Percentiles rank a stretch among this genome's conserved stretches.
phyloP scores from a whole-genome alignment of 352 stramenopile genomes.

The Pythium sukuiense region DNA sequence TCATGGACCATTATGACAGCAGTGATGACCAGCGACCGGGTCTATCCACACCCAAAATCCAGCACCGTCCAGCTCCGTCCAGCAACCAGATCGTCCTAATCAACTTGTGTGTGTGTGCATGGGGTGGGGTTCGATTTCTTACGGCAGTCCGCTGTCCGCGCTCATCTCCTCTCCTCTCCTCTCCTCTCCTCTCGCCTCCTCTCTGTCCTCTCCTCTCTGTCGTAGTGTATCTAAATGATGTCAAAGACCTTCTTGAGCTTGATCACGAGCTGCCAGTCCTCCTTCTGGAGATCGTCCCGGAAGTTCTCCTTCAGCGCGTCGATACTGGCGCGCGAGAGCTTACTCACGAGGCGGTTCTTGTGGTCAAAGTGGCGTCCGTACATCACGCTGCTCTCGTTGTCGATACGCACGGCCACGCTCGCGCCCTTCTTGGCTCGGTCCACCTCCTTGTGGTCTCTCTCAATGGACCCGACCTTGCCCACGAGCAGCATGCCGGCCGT shows the following conservation, averaged over 20 bases:
- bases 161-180: neutral
- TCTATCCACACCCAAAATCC: too few relatives aligned
- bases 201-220: too few relatives aligned
- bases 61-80: too few relatives aligned
- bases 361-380: slow-evolving; percentile 98
- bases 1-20: too few relatives aligned
- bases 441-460: slow-evolving; percentile 96
- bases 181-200: neutral
- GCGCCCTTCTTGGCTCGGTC: slow-evolving; percentile 93
- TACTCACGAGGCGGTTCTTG: slow-evolving; percentile 85
- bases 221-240: slow-evolving; percentile 87
- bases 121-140: neutral
- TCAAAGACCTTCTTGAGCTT: slow-evolving; percentile 99
- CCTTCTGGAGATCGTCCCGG: slow-evolving; percentile 97
- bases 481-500: slow-evolving; percentile 82
- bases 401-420: slow-evolving; percentile 96
- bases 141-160: neutral
- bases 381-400: slow-evolving; percentile 94
- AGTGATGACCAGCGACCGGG: too few relatives aligned
- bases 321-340: slow-evolving; percentile 93
- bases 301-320: slow-evolving; percentile 99
- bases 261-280: slow-evolving; percentile 98
- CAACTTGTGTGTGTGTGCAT: too few relatives aligned
- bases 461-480: slow-evolving; percentile 95
- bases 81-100: too few relatives aligned